Base-by-base conservation (phyloP, 495 filamentous ascomycete genomes). In the Bryoglossum gracile region DNA sequence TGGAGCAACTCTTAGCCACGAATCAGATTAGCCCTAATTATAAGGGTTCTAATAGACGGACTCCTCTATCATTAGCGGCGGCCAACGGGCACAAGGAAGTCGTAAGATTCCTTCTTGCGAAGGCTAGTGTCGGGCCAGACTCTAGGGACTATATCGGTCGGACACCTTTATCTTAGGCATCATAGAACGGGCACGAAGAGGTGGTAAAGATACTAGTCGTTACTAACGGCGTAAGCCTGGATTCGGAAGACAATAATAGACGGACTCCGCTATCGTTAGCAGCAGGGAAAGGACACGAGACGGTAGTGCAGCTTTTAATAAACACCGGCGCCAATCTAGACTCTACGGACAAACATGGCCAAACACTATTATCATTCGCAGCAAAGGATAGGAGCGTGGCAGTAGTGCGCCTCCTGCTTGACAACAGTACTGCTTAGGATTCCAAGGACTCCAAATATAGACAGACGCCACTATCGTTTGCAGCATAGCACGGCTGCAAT, bases 381-480 rank as follows among this genome's bases (percentile, higher is more conserved):
- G 66, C 65, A 24, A 51, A 43, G 40, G 51, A 53, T 16, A 69
- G 68, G 8, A 58, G 72, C 46, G 51, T 62, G 32, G 61, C 46
- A 14, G 56, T 68, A 8, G 58, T 69, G 0, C 44, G 43, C 38
- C 39, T 50, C 14, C 37, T 57, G n/a, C 46, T 60, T 30, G 32
- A n/a, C n/a, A n/a, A n/a, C n/a, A n/a, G n/a, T n/a, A n/a, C n/a
- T n/a, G n/a, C n/a, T n/a, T n/a, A n/a, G n/a, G n/a, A n/a, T n/a
- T n/a, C n/a, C n/a, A n/a, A n/a, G n/a, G n/a, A n/a, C n/a, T n/a
- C n/a, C n/a, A n/a, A n/a, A n/a, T n/a, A n/a, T n/a, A n/a, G n/a
- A n/a, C n/a, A n/a, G n/a, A n/a, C n/a, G n/a, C n/a, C n/a, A n/a
- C n/a, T n/a, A n/a, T n/a, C n/a, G n/a, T n/a, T n/a, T n/a, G n/a